Evolutionary conservation across 768 basidiomycete species (phyloP).

Genomic region (Kwoniella pini): DNA sequence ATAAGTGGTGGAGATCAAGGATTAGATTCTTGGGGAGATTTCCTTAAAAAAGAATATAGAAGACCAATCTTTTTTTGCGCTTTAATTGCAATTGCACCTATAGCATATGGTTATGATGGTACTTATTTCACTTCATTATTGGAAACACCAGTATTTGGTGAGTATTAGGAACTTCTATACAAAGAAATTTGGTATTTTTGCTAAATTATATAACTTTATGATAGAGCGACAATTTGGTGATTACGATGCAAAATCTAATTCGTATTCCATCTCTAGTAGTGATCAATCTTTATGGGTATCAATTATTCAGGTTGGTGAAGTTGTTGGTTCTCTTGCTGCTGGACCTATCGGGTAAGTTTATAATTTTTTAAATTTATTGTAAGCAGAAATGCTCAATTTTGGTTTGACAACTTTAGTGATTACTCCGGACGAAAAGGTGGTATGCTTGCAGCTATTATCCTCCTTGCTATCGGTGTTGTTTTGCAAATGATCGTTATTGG

Average conservation of each 20-base stretch:
- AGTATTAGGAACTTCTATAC: slow-evolving; percentile 4
- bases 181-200: no score
- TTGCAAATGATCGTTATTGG: slow-evolving; percentile 43
- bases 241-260: slow-evolving; percentile 7
- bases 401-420: slow-evolving; percentile 30
- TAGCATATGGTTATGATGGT: slow-evolving; percentile 43
- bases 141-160: slow-evolving; percentile 37
- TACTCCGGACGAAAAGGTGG: slow-evolving; percentile 51
- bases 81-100: slow-evolving; percentile 27
- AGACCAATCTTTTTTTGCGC: slow-evolving; percentile 31
- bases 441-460: slow-evolving; percentile 34
- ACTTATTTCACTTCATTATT: slow-evolving; percentile 50
- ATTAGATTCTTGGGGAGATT: slow-evolving; percentile 16
- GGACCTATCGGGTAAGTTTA: slow-evolving; percentile 43
- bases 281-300: slow-evolving; percentile 42
- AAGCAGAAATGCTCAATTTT: no score
- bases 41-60: slow-evolving; percentile 29
- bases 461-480: slow-evolving; percentile 48
- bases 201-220: no score
- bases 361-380: no score
- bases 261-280: slow-evolving; percentile 30
- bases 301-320: slow-evolving; percentile 53
- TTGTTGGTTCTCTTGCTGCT: slow-evolving; percentile 51
- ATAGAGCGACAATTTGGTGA: slow-evolving; percentile 38
- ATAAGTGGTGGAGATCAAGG: slow-evolving; percentile 9